Evolutionary conservation across 768 basidiomycete species (phyloP).

Genomic region (Podaxis sp.): DNA sequence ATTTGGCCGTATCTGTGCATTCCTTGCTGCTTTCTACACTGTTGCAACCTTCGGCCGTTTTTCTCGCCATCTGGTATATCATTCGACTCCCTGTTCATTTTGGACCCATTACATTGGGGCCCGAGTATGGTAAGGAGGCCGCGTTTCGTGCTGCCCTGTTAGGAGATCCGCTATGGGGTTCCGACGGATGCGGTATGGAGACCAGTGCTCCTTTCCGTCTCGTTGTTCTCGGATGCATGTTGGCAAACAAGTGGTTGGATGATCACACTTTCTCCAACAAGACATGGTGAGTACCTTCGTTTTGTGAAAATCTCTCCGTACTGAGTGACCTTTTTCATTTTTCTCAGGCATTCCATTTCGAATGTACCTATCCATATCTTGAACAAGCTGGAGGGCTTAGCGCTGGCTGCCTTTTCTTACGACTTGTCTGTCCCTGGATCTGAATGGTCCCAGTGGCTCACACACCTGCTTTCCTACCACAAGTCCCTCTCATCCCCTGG

Average conservation of each 20-base stretch:
- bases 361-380: conserved; percentile 68
- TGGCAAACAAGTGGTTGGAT: conserved; percentile 87
- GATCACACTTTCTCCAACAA: conserved; percentile 90
- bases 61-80: conserved; percentile 83
- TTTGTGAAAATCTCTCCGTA: not conserved
- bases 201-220: conserved; percentile 69
- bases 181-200: conserved; percentile 52
- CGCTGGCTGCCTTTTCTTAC: conserved; percentile 69
- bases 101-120: conserved; percentile 46
- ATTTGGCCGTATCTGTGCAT: conserved; percentile 64
- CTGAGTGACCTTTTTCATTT: conserved; percentile 8
- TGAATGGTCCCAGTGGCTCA: conserved; percentile 74
- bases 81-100: conserved; percentile 73
- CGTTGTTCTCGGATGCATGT: conserved; percentile 78
- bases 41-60: conserved; percentile 77
- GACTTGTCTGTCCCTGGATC: conserved; percentile 65
- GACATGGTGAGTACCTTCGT: conserved; percentile 61
- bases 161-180: conserved; percentile 42
- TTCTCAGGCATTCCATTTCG: conserved; percentile 74
- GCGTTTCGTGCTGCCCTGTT: conserved; percentile 66
- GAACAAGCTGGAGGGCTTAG: conserved; percentile 70
- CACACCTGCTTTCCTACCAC: conserved; percentile 65
- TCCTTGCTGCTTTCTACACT: conserved; percentile 76
- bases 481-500: conserved; percentile 56
- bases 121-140: conserved; percentile 57